Evolutionary conservation across 2,329 filamentous ascomycete species (phyloP).

Genomic region (Scedosporium dehoogii): DNA sequence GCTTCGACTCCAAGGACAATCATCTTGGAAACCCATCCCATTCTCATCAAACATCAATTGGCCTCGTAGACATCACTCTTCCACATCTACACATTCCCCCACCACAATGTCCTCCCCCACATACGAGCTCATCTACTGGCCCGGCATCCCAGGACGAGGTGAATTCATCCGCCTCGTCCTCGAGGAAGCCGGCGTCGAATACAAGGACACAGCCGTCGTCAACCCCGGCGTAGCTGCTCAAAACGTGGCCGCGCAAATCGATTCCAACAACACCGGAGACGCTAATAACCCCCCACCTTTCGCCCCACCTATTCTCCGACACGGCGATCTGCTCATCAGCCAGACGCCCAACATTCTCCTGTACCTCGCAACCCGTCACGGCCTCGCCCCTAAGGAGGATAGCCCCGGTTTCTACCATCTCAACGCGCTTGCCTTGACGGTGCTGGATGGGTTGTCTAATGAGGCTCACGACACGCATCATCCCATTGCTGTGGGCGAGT

Average conservation of each 20-base stretch:
- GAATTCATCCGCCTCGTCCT: conserved; percentile 65
- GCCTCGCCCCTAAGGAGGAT: conserved; percentile 36
- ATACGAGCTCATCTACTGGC: conserved; percentile 65
- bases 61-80: background rate
- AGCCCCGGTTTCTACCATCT: conserved; percentile 42
- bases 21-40: background rate
- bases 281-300: conserved; percentile 52
- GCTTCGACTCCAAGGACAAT: background rate
- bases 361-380: conserved; percentile 55
- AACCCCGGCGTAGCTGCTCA: conserved; percentile 35
- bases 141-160: conserved; percentile 60
- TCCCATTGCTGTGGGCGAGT: conserved; percentile 46
- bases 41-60: background rate
- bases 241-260: conserved; percentile 37
- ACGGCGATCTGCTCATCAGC: conserved; percentile 50
- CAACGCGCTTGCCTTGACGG: conserved; percentile 56
- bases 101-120: conserved; percentile 14
- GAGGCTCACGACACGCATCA: conserved; percentile 72
- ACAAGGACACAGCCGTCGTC: conserved; percentile 45
- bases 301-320: conserved; percentile 56
- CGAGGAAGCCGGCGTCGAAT: conserved; percentile 56
- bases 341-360: conserved; percentile 66
- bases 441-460: conserved; percentile 59
- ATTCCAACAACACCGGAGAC: conserved; percentile 34
- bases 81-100: background rate